These are phyloP conservation scores for Microbotryum lychnidis-dioicae DNA, from an alignment of 1,284 basidiomycete genomes.

Conservation along the genomic window DNA sequence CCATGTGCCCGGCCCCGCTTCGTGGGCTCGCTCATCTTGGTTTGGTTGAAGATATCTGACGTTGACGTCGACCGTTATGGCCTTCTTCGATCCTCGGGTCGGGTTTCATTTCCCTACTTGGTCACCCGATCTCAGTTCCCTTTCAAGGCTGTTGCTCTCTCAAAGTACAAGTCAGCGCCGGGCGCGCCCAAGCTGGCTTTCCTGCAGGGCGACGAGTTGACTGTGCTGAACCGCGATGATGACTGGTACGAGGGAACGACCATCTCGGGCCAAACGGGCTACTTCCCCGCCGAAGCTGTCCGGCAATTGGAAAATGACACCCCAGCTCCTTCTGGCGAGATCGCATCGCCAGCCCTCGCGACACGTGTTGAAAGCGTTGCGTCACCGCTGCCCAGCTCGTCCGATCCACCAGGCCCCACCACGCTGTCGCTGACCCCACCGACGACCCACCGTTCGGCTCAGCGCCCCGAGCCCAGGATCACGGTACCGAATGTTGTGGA, in stretches of 20 bases:
- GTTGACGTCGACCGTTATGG: too few species aligned
- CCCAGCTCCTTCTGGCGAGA: constrained; percentile 32
- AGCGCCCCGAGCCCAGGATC: constrained; percentile 6
- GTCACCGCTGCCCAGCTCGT: constrained; percentile 14
- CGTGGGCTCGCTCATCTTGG: too few species aligned
- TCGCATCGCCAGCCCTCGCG: too few species aligned
- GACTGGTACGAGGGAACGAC: constrained; percentile 40
- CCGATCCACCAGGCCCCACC: constrained; percentile 8
- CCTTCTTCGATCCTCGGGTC: too few species aligned
- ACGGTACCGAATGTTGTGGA: background rate
- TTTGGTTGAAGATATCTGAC: too few species aligned
- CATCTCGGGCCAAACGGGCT: constrained; percentile 35
- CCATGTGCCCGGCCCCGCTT: too few species aligned
- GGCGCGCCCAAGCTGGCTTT: constrained; percentile 31
- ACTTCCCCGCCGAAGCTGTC: constrained; percentile 39
- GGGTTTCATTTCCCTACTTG: too few species aligned
- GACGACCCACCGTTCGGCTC: constrained; percentile 20
- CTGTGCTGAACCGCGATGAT: constrained; percentile 37
- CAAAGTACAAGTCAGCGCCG: constrained; percentile 31
- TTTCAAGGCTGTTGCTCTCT: constrained; percentile 17
- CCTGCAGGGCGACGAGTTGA: constrained; percentile 36
- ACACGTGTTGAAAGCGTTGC: background rate
- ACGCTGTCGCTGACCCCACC: constrained; percentile 30
- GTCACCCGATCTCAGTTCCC: constrained; percentile 10
- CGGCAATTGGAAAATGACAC: constrained; percentile 41